Conservation (phyloP, 805 yeast genomes). For the Teunomyces stri region DNA sequence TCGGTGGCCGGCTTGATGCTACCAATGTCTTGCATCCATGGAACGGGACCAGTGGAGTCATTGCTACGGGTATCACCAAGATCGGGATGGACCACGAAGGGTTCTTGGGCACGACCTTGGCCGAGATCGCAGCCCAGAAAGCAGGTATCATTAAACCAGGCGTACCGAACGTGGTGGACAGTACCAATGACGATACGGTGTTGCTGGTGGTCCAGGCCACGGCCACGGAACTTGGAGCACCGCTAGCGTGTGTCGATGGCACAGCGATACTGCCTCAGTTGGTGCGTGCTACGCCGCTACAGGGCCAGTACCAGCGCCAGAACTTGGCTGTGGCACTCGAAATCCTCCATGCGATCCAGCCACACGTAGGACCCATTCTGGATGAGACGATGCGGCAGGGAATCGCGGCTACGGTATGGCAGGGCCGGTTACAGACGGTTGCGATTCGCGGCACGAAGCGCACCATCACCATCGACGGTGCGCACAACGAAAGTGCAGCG, state of each 20-base stretch:
- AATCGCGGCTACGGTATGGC: slow-evolving; percentile 64
- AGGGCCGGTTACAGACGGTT: slow-evolving; percentile 72
- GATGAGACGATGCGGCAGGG: slow-evolving; percentile 46
- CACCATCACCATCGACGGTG: slow-evolving; percentile 74
- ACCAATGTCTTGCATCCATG: slow-evolving; percentile 63
- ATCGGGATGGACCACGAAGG: slow-evolving; percentile 84
- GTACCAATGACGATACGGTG: slow-evolving; percentile 54
- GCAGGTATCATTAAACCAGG: slow-evolving; percentile 76
- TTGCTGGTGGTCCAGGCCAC: slow-evolving; percentile 41
- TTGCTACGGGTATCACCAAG: slow-evolving; percentile 75
- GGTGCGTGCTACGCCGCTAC: slow-evolving; percentile 49
- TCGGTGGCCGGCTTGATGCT: slow-evolving; percentile 88
- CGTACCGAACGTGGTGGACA: slow-evolving; percentile 70
- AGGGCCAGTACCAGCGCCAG: slow-evolving; percentile 69
- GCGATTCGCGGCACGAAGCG: slow-evolving; percentile 19
- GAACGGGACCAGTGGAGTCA: slow-evolving; percentile 33
- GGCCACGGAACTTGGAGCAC: slow-evolving; percentile 33
- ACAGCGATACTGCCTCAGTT: background rate
- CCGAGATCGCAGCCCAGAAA: slow-evolving; percentile 71
- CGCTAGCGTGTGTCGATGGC: slow-evolving; percentile 23
- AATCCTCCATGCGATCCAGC: slow-evolving; percentile 41
- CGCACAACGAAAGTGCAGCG: slow-evolving; percentile 88
- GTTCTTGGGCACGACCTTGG: slow-evolving; percentile 65
- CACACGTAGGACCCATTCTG: background rate
- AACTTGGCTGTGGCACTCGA: slow-evolving; percentile 69